Evolutionary conservation across 345 rosid genomes (phyloP), one percentile per base, ranked within the genome.

Genomic region (Populus alba): DNA sequence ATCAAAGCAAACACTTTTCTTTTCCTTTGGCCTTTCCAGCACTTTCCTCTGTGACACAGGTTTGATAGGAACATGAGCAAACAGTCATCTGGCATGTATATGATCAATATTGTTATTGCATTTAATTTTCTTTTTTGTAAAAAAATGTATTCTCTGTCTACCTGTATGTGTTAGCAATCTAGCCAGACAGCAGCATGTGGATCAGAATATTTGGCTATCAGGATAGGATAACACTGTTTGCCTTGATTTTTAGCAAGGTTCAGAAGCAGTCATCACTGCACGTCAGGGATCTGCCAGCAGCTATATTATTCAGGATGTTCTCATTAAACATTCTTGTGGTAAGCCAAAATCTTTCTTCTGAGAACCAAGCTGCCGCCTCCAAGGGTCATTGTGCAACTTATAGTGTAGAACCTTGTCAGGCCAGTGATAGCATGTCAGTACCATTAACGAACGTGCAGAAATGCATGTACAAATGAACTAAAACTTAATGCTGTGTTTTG

Each of bases 361-460:
- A 78, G 84, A 77, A 37, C 45, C 67, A 22, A 85, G 83, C 76
- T 86, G 82, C 80, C 45, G 85, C 82, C 99, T 88, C 99, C 98
- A 95, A 55, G 92, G 94, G 76, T 93, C 98, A 63, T 93, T 91
- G 71, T 95, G 97, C 80, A 95, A 79, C 88, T 95, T 95, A 81
- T 81, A 87, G 88, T 92, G 96, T 73, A 95, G 85, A 82, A 87
- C 87, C 87, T 92, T 47, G 76, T 45, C 16, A 72, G 68, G 22
- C 35, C n/a, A 74, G 43, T 2, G 20, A 33, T 16, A 65, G 76
- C 33, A 29, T 38, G 57, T 3, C n/a, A 15, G 23, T 41, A 27
- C 72, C 38, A 17, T 22, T 18, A 37, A 13, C 18, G n/a, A 72
- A 39, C 25, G 6, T 22, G 10, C 6, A 11, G 3, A 51, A 15